Conservation (phyloP, 768 basidiomycete genomes). For the Kwoniella shandongensis region DNA sequence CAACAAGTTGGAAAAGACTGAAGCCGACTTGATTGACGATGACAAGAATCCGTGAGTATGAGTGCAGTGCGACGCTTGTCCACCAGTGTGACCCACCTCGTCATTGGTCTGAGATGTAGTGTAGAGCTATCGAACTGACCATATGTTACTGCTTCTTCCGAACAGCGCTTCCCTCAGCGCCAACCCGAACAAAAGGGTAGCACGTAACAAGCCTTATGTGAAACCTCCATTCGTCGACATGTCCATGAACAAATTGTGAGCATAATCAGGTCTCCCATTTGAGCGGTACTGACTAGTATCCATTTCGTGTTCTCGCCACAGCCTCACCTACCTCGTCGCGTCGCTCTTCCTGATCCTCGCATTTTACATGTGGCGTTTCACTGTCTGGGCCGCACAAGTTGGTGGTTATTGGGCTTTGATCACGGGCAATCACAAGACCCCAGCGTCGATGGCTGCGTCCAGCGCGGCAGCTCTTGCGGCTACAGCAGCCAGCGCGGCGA, state of each 20-base stretch:
- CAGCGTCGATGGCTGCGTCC: slow-evolving; percentile 16
- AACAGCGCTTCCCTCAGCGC: slow-evolving; percentile 43
- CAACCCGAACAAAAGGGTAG: slow-evolving; percentile 43
- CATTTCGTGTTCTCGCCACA: slow-evolving; percentile 4
- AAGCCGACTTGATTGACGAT: slow-evolving; percentile 11
- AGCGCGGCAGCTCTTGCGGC: slow-evolving; percentile 21
- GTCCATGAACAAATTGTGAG: slow-evolving; percentile 51
- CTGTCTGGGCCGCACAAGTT: slow-evolving; percentile 47
- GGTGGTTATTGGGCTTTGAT: slow-evolving; percentile 53
- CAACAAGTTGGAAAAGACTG: slow-evolving; percentile 17
- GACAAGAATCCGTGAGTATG: slow-evolving; percentile 32
- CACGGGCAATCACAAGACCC: slow-evolving; percentile 35
- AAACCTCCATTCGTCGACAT: slow-evolving; percentile 50
- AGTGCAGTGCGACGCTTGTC: background rate
- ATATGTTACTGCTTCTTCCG: background rate
- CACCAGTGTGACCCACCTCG: no score
- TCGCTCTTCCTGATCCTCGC: slow-evolving; percentile 35
- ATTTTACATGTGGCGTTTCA: slow-evolving; percentile 51
- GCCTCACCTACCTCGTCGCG: slow-evolving; percentile 50
- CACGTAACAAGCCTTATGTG: slow-evolving; percentile 41
- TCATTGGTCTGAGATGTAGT: no score
- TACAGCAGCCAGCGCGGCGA: slow-evolving; percentile 9
- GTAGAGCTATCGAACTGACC: background rate
- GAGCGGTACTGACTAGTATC: background rate
- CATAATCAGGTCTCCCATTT: no score